Base-by-base conservation (phyloP, 352 stramenopile genomes). In the Phytophthora melonis region DNA sequence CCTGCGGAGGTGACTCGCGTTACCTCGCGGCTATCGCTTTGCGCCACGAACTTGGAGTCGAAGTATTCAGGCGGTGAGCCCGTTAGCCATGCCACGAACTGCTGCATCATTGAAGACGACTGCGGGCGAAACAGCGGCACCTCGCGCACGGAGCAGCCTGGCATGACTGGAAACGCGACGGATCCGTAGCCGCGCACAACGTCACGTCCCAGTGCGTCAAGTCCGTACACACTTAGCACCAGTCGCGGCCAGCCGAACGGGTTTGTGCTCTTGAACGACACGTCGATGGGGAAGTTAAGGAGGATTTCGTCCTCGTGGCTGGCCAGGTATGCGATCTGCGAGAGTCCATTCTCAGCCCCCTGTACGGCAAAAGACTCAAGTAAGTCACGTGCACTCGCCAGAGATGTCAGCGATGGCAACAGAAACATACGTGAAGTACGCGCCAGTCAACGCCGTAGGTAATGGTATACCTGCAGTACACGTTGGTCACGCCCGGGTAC, bases 241-340 rank as follows among this genome's bases (percentile, higher is more conserved):
- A 99, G 77, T 10, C 96, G 82, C 30, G 97, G 97, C 97, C 97
- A 99, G 7, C 97, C 97, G 68, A 96, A 97, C 8, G 94, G 90
- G 68, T 98, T 99, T 1, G 96, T 99, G 41, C 87, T 97, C 77
- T 96, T 97, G 81, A 98, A 99, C n/a, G 95, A 95, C 11, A 99
- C 89, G 70, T 99, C 95, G 50, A 99, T 93, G 3, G 97, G 97
- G 71, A 99, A 99, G 63, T 98, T 99, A 80, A 97, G 97, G 52
- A 98, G 83, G 43, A 98, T 93, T 9, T 69, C 77, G 16, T 84
- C 82, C 56, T 93, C 74, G 43, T 87, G 66, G 10, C 78, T 79
- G 9, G 67, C 79, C 27, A 79, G 66, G 57, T 95, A 93, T 34
- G 89, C 90, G 32, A 98, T 94, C 68, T 98, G 93, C 5, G 91